These are phyloP conservation scores for Hygrophoropsis aurantiaca DNA, from an alignment of 768 basidiomycete species.

Conservation along the genomic window DNA sequence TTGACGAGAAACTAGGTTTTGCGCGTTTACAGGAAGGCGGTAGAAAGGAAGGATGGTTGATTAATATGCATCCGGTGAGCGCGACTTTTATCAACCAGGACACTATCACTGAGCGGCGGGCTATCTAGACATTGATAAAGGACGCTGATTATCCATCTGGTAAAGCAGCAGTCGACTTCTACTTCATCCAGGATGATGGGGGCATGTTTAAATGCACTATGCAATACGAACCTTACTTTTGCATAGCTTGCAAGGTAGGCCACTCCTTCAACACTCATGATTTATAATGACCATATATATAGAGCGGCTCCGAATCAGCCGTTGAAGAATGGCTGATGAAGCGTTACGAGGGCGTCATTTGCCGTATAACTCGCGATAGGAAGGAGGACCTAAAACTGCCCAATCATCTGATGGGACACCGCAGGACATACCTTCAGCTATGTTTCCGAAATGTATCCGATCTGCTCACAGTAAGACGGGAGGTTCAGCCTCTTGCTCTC, in stretches of 20 bases:
- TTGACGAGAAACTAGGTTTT: slow-evolving; percentile 95
- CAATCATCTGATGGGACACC: slow-evolving; percentile 96
- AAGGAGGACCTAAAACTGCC: slow-evolving; percentile 96
- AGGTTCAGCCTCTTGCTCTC: slow-evolving; percentile 85
- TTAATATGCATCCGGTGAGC: slow-evolving; percentile 97
- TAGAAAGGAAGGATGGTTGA: slow-evolving; percentile 85
- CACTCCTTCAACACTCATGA: neutral
- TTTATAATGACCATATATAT: slow-evolving; percentile 10
- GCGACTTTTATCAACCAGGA: neutral
- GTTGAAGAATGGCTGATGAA: slow-evolving; percentile 97
- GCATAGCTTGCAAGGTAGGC: slow-evolving; percentile 86
- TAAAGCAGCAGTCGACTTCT: slow-evolving; percentile 90
- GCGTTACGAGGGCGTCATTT: slow-evolving; percentile 85
- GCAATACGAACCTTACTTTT: slow-evolving; percentile 93
- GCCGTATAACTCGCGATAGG: slow-evolving; percentile 72
- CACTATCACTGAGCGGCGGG: too few relatives aligned
- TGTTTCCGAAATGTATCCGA: slow-evolving; percentile 94
- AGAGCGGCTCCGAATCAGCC: slow-evolving; percentile 83
- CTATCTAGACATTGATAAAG: slow-evolving; percentile 73
- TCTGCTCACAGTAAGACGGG: slow-evolving; percentile 82
- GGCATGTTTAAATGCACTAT: slow-evolving; percentile 94
- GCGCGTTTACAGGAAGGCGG: slow-evolving; percentile 75
- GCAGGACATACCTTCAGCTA: slow-evolving; percentile 83
- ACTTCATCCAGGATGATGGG: slow-evolving; percentile 97
- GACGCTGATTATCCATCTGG: slow-evolving; percentile 84